Percentiles rank a stretch among this genome's conserved stretches.
Conservation (phyloP, 768 basidiomycete genomes). For the Tricholoma sp. region DNA sequence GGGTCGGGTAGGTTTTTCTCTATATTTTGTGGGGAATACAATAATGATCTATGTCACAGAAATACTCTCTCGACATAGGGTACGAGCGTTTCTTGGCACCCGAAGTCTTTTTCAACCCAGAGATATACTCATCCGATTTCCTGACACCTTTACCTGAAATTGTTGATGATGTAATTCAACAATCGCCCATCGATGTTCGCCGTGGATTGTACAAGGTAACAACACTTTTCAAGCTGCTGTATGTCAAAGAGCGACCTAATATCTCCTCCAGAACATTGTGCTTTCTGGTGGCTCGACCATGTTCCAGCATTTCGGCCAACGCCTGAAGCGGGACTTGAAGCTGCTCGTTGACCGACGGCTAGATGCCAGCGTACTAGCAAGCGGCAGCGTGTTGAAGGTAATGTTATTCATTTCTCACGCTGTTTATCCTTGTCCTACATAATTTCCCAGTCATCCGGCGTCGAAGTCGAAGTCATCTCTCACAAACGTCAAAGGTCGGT, state of each 20-base stretch:
- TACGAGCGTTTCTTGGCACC: conserved; percentile 99
- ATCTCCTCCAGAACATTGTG: conserved; percentile 76
- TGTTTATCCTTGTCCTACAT: not conserved
- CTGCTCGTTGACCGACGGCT: conserved; percentile 89
- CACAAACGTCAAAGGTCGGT: conserved; percentile 91
- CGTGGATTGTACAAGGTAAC: conserved; percentile 90
- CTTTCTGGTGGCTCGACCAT: conserved; percentile 96
- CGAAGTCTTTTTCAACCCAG: conserved; percentile 99
- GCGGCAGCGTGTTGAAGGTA: conserved; percentile 76
- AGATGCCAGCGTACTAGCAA: conserved; percentile 66
- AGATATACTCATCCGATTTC: conserved; percentile 97
- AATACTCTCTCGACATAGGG: conserved; percentile 92
- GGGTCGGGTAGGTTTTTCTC: conserved; percentile 59
- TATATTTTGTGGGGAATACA: not conserved
- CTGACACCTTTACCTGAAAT: conserved; percentile 93
- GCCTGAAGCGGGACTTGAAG: conserved; percentile 93
- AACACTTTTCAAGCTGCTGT: not conserved
- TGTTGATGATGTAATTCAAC: conserved; percentile 93
- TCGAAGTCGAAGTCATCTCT: conserved; percentile 96
- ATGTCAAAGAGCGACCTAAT: not conserved
- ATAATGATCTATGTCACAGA: conserved; percentile 37
- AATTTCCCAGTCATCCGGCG: conserved; percentile 75
- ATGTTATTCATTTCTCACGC: conserved; percentile 12
- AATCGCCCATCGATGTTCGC: conserved; percentile 95
- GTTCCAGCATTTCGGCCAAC: conserved; percentile 98